phyloP scores from a whole-genome alignment of 2,329 filamentous ascomycete genomes.

The Penicillium sp. region DNA sequence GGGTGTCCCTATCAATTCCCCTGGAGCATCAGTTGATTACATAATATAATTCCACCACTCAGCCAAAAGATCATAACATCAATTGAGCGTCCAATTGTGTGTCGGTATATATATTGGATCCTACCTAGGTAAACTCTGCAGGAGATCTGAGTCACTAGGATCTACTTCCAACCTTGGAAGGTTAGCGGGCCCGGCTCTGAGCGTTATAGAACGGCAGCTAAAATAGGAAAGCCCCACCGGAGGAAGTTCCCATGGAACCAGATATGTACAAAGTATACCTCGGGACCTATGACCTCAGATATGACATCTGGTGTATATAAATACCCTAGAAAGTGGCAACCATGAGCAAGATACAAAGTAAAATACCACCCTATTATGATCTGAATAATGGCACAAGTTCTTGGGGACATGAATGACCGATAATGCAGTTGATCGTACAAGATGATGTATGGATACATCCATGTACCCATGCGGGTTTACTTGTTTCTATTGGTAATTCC shows the following conservation, averaged over 20 bases:
- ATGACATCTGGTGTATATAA: not conserved
- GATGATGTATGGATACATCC: not conserved
- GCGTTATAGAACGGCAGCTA: not conserved
- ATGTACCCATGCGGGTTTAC: not conserved
- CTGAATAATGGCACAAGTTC: not conserved
- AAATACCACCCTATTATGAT: not conserved
- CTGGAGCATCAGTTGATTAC: not conserved
- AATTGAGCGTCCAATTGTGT: not conserved
- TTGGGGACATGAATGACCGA: not conserved
- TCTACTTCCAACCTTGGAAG: not conserved
- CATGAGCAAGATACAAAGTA: too few species aligned
- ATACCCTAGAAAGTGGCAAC: too few species aligned
- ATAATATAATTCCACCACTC: not conserved
- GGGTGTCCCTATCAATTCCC: too few species aligned
- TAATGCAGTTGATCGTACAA: not conserved
- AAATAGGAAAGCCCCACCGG: not conserved
- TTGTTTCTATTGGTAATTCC: constrained; percentile 7
- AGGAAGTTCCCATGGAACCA: not conserved
- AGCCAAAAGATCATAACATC: not conserved
- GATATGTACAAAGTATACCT: not conserved
- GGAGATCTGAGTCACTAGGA: not conserved
- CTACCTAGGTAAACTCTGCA: too few species aligned
- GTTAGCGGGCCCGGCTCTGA: not conserved
- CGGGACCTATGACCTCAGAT: not conserved
- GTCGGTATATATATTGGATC: not conserved